Percentiles rank a stretch among this genome's conserved stretches.
phyloP scores from a whole-genome alignment of 768 basidiomycete genomes.

The Hemileccinum rubropunctum region DNA sequence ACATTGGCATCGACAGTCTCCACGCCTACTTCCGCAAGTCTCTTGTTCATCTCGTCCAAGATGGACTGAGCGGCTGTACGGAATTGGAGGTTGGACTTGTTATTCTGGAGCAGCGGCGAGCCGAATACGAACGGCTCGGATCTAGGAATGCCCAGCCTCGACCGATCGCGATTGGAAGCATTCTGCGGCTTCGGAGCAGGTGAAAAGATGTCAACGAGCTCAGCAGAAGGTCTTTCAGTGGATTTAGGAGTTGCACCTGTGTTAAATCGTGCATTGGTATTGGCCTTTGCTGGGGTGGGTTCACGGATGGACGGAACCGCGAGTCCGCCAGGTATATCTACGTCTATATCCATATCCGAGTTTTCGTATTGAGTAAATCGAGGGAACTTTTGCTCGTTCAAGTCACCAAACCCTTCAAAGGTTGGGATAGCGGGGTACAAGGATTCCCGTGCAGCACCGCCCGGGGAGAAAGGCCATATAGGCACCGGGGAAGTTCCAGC shows the following conservation, averaged over 20 bases:
- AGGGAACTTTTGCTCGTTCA: constrained; percentile 16
- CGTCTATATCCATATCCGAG: constrained; percentile 34
- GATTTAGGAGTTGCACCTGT: constrained; percentile 26
- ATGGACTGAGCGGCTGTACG: constrained; percentile 63
- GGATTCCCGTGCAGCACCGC: constrained; percentile 19
- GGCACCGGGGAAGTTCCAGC: constrained; percentile 18
- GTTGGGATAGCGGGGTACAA: constrained; percentile 41
- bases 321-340: constrained; percentile 37
- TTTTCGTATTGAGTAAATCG: constrained; percentile 18
- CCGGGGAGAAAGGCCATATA: constrained; percentile 43
- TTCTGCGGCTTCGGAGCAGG: constrained; percentile 30
- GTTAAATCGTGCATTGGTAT: constrained; percentile 9
- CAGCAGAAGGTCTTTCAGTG: constrained; percentile 31
- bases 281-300: constrained; percentile 21
- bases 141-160: constrained; percentile 21
- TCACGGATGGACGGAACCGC: constrained; percentile 14
- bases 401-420: constrained; percentile 31
- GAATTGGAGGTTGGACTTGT: constrained; percentile 65
- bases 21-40: constrained; percentile 57
- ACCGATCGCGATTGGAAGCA: constrained; percentile 10
- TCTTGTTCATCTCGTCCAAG: constrained; percentile 79
- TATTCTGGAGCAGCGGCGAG: constrained; percentile 65
- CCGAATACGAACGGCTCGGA: constrained; percentile 71
- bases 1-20: constrained; percentile 45
- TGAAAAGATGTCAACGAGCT: constrained; percentile 40